Evolutionary conservation across 2,329 filamentous ascomycete genomes (phyloP), one percentile per base, ranked within the genome.

Genomic region (Phoma herbarum): DNA sequence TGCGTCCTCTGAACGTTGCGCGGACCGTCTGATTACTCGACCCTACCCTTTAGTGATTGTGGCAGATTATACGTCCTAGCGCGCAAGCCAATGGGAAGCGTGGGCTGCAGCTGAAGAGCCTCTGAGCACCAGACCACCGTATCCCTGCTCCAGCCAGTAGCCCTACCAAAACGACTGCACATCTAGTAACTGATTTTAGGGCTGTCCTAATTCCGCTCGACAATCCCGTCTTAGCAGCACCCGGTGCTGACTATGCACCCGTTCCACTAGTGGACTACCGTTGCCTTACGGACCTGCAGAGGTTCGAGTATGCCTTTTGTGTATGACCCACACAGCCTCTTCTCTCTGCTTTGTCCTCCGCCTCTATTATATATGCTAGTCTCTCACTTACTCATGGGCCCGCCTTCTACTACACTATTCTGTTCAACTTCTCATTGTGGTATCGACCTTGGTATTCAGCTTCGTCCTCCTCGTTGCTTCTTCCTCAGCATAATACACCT

Each of bases 241-340:
- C 69, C 66, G 65, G 52, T 60, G 74, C 75, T 75, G 66, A 76
- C 72, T 74, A 68, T 71, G 68, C 67, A 72, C 66, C 63, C 63
- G 60, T 70, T 69, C 68, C 67, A 70, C 70, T 68, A 70, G 62
- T 67, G 66, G 63, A 68, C 65, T 64, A 67, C 37, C 70, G 72
- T 69, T 75, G 72, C 73, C 72, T 75, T 66, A 70, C 59, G 64
- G 64, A 68, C 66, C 65, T 75, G 72, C 72, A 72, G 62, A 64
- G 62, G 63, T 65, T 69, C 60, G 60, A 70, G 58, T 59, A 61
- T 52, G 66, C 69, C 68, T 65, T 67, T 65, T 60, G 57, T 67
- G 60, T 69, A 57, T 66, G 65, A 67, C 68, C 66, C 66, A 71
- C 66, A 59, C 51, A 60, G 51, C 53, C 48, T 58, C 57, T 54